Conservation (phyloP, 305 asterid genomes). For the Fraxinus ornus region DNA sequence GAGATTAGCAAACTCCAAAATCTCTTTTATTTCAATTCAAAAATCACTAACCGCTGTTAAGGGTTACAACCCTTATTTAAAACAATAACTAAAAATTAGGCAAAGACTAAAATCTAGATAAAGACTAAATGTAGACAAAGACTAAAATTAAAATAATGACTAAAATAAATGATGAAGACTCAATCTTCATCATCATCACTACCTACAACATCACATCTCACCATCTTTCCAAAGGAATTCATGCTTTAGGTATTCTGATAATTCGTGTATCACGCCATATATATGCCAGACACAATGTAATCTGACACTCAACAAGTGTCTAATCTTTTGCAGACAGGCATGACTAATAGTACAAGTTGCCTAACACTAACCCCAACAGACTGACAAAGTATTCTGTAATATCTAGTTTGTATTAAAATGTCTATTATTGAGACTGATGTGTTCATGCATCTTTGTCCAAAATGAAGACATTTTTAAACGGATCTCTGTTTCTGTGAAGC, state of each 20-base stretch:
- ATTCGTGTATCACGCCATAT: not conserved
- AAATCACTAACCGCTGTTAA: not conserved
- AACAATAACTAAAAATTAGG: not conserved
- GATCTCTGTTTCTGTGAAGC: not conserved
- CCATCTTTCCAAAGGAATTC: not conserved
- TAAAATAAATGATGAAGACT: not conserved
- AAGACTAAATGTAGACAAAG: too few relatives aligned
- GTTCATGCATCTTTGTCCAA: not conserved
- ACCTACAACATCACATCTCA: not conserved
- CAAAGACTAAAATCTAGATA: not conserved
- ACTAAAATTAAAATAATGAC: not conserved
- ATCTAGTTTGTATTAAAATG: not conserved
- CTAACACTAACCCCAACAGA: not conserved
- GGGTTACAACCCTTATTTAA: not conserved
- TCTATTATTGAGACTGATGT: not conserved
- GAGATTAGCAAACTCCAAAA: not conserved
- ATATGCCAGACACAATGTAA: not conserved
- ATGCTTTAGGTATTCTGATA: not conserved
- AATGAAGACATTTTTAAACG: not conserved
- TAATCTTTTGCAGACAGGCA: not conserved
- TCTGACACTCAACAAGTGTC: not conserved
- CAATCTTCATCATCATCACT: not conserved
- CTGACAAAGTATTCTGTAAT: not conserved
- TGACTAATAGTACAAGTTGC: not conserved
- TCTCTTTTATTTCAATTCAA: not conserved